Conservation (phyloP, 2,329 filamentous ascomycete genomes). For the Aspergillus bombycis region DNA sequence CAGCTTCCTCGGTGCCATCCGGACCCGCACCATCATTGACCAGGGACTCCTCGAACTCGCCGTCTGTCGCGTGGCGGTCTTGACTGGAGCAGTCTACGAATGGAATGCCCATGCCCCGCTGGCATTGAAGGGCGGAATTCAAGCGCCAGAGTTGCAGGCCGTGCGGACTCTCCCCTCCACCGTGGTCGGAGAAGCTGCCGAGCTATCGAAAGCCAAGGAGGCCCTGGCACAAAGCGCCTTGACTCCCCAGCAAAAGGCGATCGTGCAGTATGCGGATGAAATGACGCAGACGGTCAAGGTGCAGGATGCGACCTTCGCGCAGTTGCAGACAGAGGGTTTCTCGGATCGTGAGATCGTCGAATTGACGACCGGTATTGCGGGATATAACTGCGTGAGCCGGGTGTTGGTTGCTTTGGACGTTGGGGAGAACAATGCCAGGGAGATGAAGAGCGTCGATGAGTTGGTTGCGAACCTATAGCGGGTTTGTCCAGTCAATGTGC, state of each 20-base stretch:
- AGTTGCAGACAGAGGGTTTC: conserved; percentile 62
- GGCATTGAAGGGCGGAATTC: conserved; percentile 43
- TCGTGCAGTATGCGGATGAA: conserved; percentile 75
- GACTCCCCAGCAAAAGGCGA: conserved; percentile 65
- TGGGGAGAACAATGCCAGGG: conserved; percentile 46
- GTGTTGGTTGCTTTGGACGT: conserved; percentile 82
- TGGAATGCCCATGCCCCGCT: conserved; percentile 80
- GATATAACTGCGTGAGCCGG: conserved; percentile 85
- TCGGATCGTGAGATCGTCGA: conserved; percentile 77
- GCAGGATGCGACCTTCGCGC: conserved; percentile 66
- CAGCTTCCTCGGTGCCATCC: conserved; percentile 59
- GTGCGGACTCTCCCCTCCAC: conserved; percentile 58
- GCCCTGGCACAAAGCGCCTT: conserved; percentile 46
- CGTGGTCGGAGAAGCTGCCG: conserved; percentile 21
- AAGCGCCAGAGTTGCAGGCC: conserved; percentile 52
- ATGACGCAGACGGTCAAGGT: conserved; percentile 78
- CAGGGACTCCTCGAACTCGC: conserved; percentile 69
- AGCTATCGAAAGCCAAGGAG: conserved; percentile 43
- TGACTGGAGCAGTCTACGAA: conserved; percentile 82
- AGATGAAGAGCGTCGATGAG: conserved; percentile 68
- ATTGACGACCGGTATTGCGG: conserved; percentile 80
- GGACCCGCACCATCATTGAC: conserved; percentile 53
- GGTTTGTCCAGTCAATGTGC: neutral
- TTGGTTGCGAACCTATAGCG: neutral
- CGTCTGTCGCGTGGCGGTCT: conserved; percentile 77